phyloP scores from a whole-genome alignment of 345 rosid genomes.

The Dovyalis caffra region DNA sequence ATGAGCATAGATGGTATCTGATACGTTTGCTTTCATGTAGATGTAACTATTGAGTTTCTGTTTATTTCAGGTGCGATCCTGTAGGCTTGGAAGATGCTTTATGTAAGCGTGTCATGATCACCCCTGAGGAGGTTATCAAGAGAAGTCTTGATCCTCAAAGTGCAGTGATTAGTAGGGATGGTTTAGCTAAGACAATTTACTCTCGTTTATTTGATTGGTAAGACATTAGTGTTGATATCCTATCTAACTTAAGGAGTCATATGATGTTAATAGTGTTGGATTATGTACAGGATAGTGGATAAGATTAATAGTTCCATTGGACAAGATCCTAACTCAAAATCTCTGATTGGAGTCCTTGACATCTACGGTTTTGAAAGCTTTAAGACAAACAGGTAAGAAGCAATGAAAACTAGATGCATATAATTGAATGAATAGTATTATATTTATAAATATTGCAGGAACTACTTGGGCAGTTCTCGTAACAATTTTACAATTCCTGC shows the following conservation, averaged over 20 bases:
- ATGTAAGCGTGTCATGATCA: slow-evolving; percentile 93
- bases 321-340: slow-evolving; percentile 80
- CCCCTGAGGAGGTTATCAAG: slow-evolving; percentile 95
- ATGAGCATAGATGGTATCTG: neutral
- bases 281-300: slow-evolving; percentile 70
- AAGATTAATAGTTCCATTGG: slow-evolving; percentile 85
- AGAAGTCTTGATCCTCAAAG: slow-evolving; percentile 90
- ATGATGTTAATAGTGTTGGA: slow-evolving; percentile 12
- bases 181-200: slow-evolving; percentile 89
- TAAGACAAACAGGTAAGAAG: slow-evolving; percentile 68
- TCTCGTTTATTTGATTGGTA: slow-evolving; percentile 93
- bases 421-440: slow-evolving; percentile 1
- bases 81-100: slow-evolving; percentile 83
- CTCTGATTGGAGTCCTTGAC: slow-evolving; percentile 87
- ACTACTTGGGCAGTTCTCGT: neutral
- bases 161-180: slow-evolving; percentile 79
- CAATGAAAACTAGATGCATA: neutral
- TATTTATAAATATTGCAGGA: neutral
- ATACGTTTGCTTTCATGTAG: neutral
- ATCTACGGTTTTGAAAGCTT: slow-evolving; percentile 97
- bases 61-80: slow-evolving; percentile 65
- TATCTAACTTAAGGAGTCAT: neutral
- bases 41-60: neutral
- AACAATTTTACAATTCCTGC: slow-evolving; percentile 15
- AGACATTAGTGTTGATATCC: neutral